Percentiles rank a stretch among this genome's conserved stretches.
Evolutionary conservation across 2,329 filamentous ascomycete genomes (phyloP).

Genomic region (Aspergillus sp.): DNA sequence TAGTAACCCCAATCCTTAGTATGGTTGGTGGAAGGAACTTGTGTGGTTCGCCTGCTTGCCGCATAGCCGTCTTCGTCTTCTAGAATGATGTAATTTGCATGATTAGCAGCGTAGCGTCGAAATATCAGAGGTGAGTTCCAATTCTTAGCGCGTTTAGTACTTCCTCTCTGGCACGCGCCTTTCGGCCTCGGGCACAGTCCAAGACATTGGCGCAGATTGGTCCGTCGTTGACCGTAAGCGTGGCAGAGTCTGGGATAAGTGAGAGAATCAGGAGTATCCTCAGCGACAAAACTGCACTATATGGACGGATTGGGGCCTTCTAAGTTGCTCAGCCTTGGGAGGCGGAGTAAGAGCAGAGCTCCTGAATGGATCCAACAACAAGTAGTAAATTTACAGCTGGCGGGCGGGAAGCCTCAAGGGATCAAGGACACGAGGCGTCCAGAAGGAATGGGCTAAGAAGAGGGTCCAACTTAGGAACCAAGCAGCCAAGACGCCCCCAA

Average conservation of each 20-base stretch:
- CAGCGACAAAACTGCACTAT: not conserved
- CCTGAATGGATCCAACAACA: no score
- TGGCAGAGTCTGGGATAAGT: not conserved
- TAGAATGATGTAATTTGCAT: not conserved
- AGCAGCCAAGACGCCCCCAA: not conserved
- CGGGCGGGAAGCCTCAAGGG: not conserved
- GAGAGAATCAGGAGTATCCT: not conserved
- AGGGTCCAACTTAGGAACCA: not conserved
- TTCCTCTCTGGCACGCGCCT: not conserved
- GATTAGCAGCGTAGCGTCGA: not conserved
- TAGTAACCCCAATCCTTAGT: not conserved
- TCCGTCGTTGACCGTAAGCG: not conserved
- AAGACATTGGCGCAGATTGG: not conserved
- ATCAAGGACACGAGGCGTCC: not conserved
- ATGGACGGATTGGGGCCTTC: not conserved
- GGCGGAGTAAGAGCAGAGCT: not conserved
- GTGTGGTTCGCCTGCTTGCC: not conserved
- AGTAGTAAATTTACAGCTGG: not conserved
- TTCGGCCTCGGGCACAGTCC: not conserved
- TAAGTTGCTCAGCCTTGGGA: not conserved
- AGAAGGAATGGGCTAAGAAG: not conserved
- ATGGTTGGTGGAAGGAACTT: not conserved
- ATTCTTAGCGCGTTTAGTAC: not conserved
- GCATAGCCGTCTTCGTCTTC: not conserved
- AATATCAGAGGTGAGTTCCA: not conserved